Base-by-base conservation (phyloP, 2,329 filamentous ascomycete species). In the Penicillium rolfsii region DNA sequence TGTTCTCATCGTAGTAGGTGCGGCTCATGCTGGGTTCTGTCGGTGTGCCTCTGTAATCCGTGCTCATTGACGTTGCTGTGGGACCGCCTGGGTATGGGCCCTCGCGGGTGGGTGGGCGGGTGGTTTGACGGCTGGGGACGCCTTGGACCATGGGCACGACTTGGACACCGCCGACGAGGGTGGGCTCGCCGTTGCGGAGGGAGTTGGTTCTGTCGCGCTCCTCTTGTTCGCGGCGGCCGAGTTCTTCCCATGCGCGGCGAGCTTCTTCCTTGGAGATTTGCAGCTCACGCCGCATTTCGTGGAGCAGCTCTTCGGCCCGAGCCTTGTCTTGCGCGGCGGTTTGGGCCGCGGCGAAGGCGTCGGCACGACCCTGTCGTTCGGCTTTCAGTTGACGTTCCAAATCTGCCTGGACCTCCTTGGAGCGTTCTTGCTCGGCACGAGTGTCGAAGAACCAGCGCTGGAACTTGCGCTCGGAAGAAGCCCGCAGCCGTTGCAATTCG, bases 361-460 rank as follows among this genome's bases (percentile, higher is more conserved):
- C 89, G 9, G 85, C 83, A 61, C 89, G 85, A 48, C 85, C 86
- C 63, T 87, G 85, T 56, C 91, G 85, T 76, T 97, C 93, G 41
- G 87, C 84, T 48, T 89, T 84, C n/a, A 97, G 79, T 43, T 88
- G 85, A 36, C 84, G 82, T 71, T 96, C 89, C n/a, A 97, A 80
- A 73, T 93, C 87, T 3, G 87, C 93, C 59, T 92, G 91, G 40
- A 90, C 83, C 77, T 98, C 95, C 67, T 91, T 89, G 53, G 89
- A 85, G 30, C 90, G 88, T 79, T 98, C 95, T 66, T 96, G 87
- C 67, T 98, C 93, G 35, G 89, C 85, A 55, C 93, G 85, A 7
- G 93, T 97, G 75, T 99, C 95, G 69, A 96, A 97, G 79, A 98
- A 98, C 95, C 95, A 99, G 54, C 95, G 87, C 78, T 99, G 95